Evolutionary conservation across 2,329 filamentous ascomycete species (phyloP).

Genomic region (Arthrobotrys musiformis): DNA sequence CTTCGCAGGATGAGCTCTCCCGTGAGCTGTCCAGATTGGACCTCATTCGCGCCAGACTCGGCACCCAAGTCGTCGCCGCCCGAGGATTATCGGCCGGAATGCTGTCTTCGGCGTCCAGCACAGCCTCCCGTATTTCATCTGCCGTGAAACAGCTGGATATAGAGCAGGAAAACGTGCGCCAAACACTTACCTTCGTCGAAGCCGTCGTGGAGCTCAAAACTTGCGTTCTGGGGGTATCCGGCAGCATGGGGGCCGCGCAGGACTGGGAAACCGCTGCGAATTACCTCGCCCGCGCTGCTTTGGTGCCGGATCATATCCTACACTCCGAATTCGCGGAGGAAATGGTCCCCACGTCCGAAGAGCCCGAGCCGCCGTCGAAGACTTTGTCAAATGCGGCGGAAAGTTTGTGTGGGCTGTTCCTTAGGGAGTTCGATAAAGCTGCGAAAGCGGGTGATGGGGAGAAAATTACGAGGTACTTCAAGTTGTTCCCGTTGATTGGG

Average conservation of each 20-base stretch:
- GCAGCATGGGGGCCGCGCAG: conserved; percentile 96
- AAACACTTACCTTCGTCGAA: conserved; percentile 90
- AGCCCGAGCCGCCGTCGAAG: conserved; percentile 87
- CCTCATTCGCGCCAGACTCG: conserved; percentile 85
- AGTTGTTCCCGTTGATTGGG: conserved; percentile 93
- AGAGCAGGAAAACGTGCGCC: conserved; percentile 90
- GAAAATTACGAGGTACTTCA: conserved; percentile 95
- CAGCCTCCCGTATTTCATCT: conserved; percentile 83
- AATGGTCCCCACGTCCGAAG: conserved; percentile 94
- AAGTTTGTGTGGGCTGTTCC: conserved; percentile 86
- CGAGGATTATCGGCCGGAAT: conserved; percentile 88
- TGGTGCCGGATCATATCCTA: conserved; percentile 82
- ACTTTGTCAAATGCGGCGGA: conserved; percentile 89
- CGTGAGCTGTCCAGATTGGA: conserved; percentile 89
- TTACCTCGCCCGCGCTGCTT: conserved; percentile 84
- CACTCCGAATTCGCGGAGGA: conserved; percentile 87
- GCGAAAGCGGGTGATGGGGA: conserved; percentile 85
- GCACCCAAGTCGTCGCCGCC: conserved; percentile 84
- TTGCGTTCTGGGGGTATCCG: conserved; percentile 91
- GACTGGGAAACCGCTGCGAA: conserved; percentile 97
- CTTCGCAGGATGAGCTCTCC: conserved; percentile 85
- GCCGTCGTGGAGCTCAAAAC: conserved; percentile 97
- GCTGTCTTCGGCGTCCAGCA: conserved; percentile 85
- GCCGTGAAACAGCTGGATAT: conserved; percentile 88
- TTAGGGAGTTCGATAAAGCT: conserved; percentile 94